Base-by-base conservation (phyloP, 2,329 filamentous ascomycete species). In the Tothia fuscella region DNA sequence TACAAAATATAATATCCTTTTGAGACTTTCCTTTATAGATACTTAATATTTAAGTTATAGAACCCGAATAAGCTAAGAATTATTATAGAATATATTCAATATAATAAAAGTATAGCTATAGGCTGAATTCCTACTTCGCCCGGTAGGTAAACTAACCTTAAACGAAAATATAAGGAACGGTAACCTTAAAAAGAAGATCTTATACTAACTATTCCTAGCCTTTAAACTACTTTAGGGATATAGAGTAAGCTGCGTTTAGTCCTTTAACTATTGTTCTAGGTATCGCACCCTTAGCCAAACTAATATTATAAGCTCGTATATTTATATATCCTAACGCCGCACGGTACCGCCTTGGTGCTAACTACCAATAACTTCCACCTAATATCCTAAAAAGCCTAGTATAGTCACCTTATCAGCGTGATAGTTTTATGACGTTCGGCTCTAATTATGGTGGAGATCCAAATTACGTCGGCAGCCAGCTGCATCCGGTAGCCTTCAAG, bases 161-260 rank as follows among this genome's bases (percentile, higher is more conserved):
- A 68, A 73, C 49, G 57, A 59, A 38, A 75, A 74, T 46, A n/a
- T n/a, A n/a, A n/a, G n/a, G n/a, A n/a, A n/a, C n/a, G n/a, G n/a
- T n/a, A n/a, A n/a, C n/a, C n/a, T n/a, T n/a, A n/a, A n/a, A n/a
- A n/a, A n/a, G n/a, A n/a, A n/a, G n/a, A n/a, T n/a, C n/a, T n/a
- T n/a, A n/a, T n/a, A n/a, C n/a, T n/a, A n/a, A n/a, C n/a, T n/a
- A n/a, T n/a, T n/a, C n/a, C n/a, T n/a, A 74, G 45, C 65, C 69
- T 1, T 59, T 71, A 41, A 82, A 83, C 59, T 82, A 81, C 62
- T 81, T 82, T 51, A 67, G 71, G 35, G 79, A 85, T 52, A 72
- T 80, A 35, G 78, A 83, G 56, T 77, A 82, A 58, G 71, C 74
- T 0, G 73, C 75, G 0, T 83, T 82, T 51, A 76, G 73, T 0